Evolutionary conservation across 768 basidiomycete genomes (phyloP).

Genomic region (Terana coerulea): DNA sequence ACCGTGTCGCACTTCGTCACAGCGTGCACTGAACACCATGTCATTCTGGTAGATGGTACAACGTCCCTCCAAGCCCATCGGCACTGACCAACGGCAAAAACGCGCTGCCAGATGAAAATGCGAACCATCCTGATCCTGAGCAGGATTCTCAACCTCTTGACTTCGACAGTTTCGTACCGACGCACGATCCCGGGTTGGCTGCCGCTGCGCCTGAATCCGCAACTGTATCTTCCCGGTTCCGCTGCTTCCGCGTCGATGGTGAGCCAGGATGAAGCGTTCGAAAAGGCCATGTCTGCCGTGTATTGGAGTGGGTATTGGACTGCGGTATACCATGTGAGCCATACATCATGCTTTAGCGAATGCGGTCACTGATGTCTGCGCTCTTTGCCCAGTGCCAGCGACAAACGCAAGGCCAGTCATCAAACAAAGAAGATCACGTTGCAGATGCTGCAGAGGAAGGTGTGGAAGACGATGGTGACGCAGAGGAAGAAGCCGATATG

Average conservation of each 20-base stretch:
- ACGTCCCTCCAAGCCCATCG: constrained; percentile 42
- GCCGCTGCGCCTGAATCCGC: constrained; percentile 22
- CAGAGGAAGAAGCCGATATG: constrained; percentile 9
- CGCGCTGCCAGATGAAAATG: constrained; percentile 4
- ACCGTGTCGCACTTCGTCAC: not conserved
- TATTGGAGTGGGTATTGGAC: constrained; percentile 91
- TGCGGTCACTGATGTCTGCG: not conserved
- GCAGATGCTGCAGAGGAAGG: constrained; percentile 20
- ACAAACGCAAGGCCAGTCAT: not conserved
- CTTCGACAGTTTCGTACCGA: constrained; percentile 68
- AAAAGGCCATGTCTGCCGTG: constrained; percentile 71
- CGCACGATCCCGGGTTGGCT: constrained; percentile 62
- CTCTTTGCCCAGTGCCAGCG: not conserved
- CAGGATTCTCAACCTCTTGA: constrained; percentile 59
- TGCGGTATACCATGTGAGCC: constrained; percentile 72
- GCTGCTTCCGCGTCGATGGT: constrained; percentile 35
- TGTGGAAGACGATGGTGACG: constrained; percentile 26
- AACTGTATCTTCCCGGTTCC: constrained; percentile 28
- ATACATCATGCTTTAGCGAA: not conserved
- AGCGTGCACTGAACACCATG: too few relatives aligned
- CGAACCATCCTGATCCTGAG: not conserved
- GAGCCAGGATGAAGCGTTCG: constrained; percentile 72
- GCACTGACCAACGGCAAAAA: constrained; percentile 9
- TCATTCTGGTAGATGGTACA: constrained; percentile 66
- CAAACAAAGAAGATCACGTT: constrained; percentile 10